phyloP scores from a whole-genome alignment of 208 protist species.

The Acanthamoeba lenticulata region DNA sequence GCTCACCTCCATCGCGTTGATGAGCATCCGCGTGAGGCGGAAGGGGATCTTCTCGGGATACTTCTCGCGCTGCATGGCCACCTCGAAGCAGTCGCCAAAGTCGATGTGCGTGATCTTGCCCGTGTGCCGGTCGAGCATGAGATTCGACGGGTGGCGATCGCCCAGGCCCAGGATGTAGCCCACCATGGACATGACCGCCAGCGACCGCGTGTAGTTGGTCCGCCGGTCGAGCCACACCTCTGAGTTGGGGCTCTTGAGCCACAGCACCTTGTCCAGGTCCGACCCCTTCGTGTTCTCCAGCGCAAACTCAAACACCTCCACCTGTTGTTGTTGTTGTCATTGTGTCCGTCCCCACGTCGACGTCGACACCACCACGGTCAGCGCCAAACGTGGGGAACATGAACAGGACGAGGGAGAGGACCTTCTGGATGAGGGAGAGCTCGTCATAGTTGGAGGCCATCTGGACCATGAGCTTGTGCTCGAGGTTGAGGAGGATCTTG shows the following conservation, averaged over 20 bases:
- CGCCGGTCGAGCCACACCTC: constrained; percentile 99
- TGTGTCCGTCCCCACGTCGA: too few relatives aligned
- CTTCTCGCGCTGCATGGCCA: constrained; percentile 97
- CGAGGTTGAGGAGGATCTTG: constrained; percentile 80
- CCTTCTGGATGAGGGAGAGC: constrained; percentile 97
- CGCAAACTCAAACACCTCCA: constrained; percentile 96
- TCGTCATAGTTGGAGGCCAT: constrained; percentile 93
- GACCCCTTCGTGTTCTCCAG: constrained; percentile 95
- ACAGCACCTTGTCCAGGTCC: constrained; percentile 97
- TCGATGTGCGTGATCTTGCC: constrained; percentile 99
- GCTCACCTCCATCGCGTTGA: constrained; percentile 96
- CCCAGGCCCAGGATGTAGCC: constrained; percentile 99
- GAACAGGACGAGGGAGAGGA: too few relatives aligned
- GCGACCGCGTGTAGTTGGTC: constrained; percentile 97
- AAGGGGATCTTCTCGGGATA: constrained; percentile 99
- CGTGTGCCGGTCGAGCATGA: constrained; percentile 99
- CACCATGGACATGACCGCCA: constrained; percentile 99
- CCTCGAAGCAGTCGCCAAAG: constrained; percentile 93
- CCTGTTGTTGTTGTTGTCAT: too few relatives aligned
- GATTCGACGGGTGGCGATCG: constrained; percentile 99
- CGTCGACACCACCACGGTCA: too few relatives aligned
- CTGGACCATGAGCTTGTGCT: constrained; percentile 88
- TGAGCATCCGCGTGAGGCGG: constrained; percentile 98
- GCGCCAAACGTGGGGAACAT: too few relatives aligned
- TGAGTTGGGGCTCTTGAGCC: constrained; percentile 96